Conservation (phyloP, 2,329 filamentous ascomycete genomes). For the Elsinoe necatrix region DNA sequence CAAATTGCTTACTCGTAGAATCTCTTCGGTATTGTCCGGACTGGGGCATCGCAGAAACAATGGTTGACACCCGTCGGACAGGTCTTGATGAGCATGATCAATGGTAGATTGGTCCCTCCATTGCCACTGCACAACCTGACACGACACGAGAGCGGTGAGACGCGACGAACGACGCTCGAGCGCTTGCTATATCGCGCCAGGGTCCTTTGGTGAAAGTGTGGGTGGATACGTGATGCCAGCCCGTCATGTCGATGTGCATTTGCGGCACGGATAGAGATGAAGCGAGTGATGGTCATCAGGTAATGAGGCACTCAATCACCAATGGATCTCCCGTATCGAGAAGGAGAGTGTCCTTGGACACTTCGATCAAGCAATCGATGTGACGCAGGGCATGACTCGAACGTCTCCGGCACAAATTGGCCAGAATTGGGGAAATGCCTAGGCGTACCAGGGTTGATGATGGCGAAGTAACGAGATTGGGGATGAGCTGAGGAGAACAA, state of each 20-base stretch:
- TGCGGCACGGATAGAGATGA: neutral
- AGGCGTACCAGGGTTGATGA: neutral
- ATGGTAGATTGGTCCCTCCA: neutral
- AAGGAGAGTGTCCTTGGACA: neutral
- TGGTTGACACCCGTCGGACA: neutral
- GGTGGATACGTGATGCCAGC: neutral
- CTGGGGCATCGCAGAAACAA: neutral
- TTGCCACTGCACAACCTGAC: neutral
- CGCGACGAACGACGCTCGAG: slow-evolving; percentile 7
- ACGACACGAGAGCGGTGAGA: neutral
- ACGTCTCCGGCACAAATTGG: neutral
- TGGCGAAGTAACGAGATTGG: no score
- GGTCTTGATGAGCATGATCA: neutral
- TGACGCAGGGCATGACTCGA: neutral
- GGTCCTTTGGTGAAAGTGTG: slow-evolving; percentile 1
- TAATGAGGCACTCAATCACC: neutral
- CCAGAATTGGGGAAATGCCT: neutral
- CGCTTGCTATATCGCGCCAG: neutral
- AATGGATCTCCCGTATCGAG: neutral
- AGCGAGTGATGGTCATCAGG: neutral
- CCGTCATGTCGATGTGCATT: neutral
- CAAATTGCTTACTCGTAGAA: neutral
- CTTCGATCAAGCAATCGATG: neutral
- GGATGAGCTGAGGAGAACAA: neutral
- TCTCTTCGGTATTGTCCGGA: neutral